Base-by-base conservation (phyloP, 176 grass and related monocot genomes). In the Tillandsia fasciculata region DNA sequence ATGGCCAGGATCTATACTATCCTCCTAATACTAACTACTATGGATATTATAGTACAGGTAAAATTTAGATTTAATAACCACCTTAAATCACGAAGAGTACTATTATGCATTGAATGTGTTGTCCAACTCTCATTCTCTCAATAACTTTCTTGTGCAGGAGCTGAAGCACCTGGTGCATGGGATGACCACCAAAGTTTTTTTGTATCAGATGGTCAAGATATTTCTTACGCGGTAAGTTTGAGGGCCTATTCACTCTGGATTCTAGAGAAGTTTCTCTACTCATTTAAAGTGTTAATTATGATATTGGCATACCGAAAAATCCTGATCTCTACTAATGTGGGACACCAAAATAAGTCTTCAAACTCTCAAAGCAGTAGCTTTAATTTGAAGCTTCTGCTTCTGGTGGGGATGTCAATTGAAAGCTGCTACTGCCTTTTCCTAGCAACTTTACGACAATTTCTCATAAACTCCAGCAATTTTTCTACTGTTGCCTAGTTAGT, bases 121-220 rank as follows among this genome's bases (percentile, higher is more conserved):
- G 15, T 72, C 20, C 56, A 15, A 20, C 71, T 69, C 2, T 77
- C 51, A 13, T 13, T 18, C 71, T 69, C 2, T 77, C 51, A 13
- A 17, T 18, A 76, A 76, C 59, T 77, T 12, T 20, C 29, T 8
- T 78, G 49, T 84, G 52, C 76, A 96, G 89, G 88, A 76, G 77
- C 67, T 80, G 81, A 85, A 72, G 53, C 71, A 29, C 66, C 84
- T 63, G 74, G 79, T 82, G 85, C 87, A 69, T 93, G 93, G 89
- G 86, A 85, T 64, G 84, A 82, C 29, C 49, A 72, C 53, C 83
- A 74, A 9, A 92, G 22, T 29, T 72, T 86, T 66, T 63, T 83
- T 67, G 80, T 79, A 63, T 93, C 81, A 64, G 84, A 90, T 56
- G 77, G 79, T 68, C 94, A 86, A 82, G 94, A 93, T 76, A 11